Evolutionary conservation across 2,329 filamentous ascomycete species (phyloP), one percentile per base, ranked within the genome.

Genomic region (Penicillium sclerotiorum): DNA sequence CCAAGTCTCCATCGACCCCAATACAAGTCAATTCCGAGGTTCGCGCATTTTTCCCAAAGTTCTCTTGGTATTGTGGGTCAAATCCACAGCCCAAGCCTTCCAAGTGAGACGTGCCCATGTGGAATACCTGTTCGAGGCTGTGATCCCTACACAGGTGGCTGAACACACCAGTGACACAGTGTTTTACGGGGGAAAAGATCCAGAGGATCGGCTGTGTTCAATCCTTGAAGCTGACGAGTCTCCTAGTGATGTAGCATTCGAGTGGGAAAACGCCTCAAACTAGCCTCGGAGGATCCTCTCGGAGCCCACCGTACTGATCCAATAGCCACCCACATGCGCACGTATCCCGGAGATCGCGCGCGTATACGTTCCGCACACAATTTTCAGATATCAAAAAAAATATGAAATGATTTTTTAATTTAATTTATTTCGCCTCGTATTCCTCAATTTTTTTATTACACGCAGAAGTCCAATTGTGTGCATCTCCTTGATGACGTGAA

Each of bases 271-370:
- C 38, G 45, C 45, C 45, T 40, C 22, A 48, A 28, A 42, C 45
- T 35, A 30, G 45, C 35, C 36, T 41, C 37, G 21, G 38, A 22
- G n/a, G 25, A 44, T 49, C 40, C 45, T 45, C n/a, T 52, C 38
- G 17, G 35, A 23, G 21, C 30, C 28, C 39, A 44, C 35, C 6
- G n/a, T 36, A 46, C 21, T 35, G 44, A 33, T 33, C 39, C 27
- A 22, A 27, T 22, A 15, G 13, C 23, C n/a, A n/a, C n/a, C n/a
- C n/a, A n/a, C n/a, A n/a, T n/a, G 20, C 12, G 36, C 9, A 15
- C 8, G 37, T 40, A 27, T 40, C 21, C 27, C 39, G 27, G 40
- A 33, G 18, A 43, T 43, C 27, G 40, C 17, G 45, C 41, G 36
- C 45, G 39, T 45, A 45, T 48, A 40, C 18, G 33, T 20, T 11